Base-by-base conservation (phyloP, 2,329 filamentous ascomycete genomes). In the Fusarium sp. region DNA sequence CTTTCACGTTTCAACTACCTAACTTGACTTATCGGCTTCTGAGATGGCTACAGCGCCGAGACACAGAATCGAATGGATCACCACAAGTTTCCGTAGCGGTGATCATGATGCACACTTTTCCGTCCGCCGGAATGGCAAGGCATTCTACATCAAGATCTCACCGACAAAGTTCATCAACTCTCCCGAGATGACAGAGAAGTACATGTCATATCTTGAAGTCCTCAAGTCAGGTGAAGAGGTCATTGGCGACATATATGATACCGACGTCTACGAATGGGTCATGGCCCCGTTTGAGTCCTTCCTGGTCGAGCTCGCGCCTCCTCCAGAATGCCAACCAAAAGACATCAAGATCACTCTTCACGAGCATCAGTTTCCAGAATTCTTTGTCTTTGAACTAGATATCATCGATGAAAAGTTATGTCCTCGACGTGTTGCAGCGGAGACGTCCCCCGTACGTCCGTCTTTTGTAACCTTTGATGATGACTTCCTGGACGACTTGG, bases 301-400 rank as follows among this genome's bases (percentile, higher is more conserved):
- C 12, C 65, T 78, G 8, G 44, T 42, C 8, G 52, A 75, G 25
- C 71, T 79, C 14, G 68, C 75, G 14, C 75, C 73, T 39, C 67
- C 71, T 5, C 22, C 57, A 12, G 33, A 38, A 25, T 13, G 50
- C 7, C 7, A 45, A 22, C 47, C 52, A 14, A n/a, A 60, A 20
- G 25, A 71, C 17, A 65, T 65, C 15, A 47, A n/a, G 20, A 22
- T 76, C 18, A 71, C 69, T 41, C 65, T 76, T 13, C 20, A 70
- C 33, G 45, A 77, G 18, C 62, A 74, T 62, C 57, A 74, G 17
- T 74, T 74, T 57, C 74, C 74, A 0, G 45, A 66, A 0, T 69
- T 73, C 22, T 71, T 76, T 7, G 41, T 74, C 38, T 75, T 74
- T 59, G 29, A 44, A 15, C 62, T 78, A 1, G 39, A 71, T 4